Evolutionary conservation across 176 grass and related monocot species (phyloP), one percentile per base, ranked within the genome.

Genomic region (barley (Hordeum vulgare)): DNA sequence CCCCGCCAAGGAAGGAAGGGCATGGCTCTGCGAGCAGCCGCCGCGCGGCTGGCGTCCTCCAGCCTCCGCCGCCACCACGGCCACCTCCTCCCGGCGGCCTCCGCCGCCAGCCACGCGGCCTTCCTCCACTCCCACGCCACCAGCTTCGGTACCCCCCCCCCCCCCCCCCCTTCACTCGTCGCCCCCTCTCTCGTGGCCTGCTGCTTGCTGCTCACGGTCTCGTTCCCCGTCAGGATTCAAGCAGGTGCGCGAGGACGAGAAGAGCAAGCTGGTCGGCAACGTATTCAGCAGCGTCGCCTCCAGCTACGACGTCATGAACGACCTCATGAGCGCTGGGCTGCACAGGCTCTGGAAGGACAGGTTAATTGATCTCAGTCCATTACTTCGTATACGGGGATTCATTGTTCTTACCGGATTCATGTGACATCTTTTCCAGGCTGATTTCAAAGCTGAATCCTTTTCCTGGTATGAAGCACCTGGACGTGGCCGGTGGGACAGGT

Each of bases 401-500:
- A 0, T 76, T 45, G 3, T 27, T 27, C 37, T 59, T 49, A 56
- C 15, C 39, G 57, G 57, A 86, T 58, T 57, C 53, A 34, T 68
- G 5, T 25, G 1, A 11, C 64, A 7, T 23, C 26, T 53, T 17
- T 67, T 78, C 15, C 61, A 94, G 94, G 73, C 84, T 98, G 37
- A 76, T 98, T 64, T 93, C 93, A 2, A 88, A 95, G 70, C 45
- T 98, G 58, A 88, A 90, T 80, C 93, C 96, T 63, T 98, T 98
- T 81, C 96, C 93, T 20, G 89, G 93, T 42, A 95, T 95, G 96
- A 98, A 98, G 62, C 96, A 98, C 83, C 90, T 98, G 5, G 96
- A 95, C 49, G 96, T 98, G 36, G 90, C 96, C 74, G 96, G 96
- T 80, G 96, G 96, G 44, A 98, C 93, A 88, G 95, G 95, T 93